Conservation (phyloP, 1,284 basidiomycete species). For the Ustilago tritici region DNA sequence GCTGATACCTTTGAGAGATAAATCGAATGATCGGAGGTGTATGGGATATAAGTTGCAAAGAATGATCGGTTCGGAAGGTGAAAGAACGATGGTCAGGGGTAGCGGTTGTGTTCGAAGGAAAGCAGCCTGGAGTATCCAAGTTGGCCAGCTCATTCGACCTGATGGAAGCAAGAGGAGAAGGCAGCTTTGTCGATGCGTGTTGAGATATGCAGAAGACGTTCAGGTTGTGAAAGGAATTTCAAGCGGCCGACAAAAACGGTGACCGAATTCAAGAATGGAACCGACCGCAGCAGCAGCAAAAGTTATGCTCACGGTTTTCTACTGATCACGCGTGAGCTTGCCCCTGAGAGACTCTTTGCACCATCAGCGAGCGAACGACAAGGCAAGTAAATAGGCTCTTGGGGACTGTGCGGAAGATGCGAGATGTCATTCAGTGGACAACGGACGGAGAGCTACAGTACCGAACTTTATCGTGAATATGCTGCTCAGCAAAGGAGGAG, state of each 20-base stretch:
- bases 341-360: not conserved
- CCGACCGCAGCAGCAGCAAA: not conserved
- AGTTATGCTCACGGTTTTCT: not conserved
- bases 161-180: not conserved
- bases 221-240: not conserved
- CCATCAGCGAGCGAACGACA: not conserved
- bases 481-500: not conserved
- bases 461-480: not conserved
- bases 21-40: no score
- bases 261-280: not conserved
- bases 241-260: slow-evolving; percentile 1
- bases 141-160: not conserved
- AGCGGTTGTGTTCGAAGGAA: not conserved
- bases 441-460: not conserved
- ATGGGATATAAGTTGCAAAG: no score
- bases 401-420: not conserved
- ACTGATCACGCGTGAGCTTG: not conserved
- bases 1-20: no score
- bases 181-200: not conserved
- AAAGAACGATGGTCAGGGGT: not conserved
- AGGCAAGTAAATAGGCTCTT: not conserved
- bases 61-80: not conserved
- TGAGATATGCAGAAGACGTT: not conserved
- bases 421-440: not conserved
- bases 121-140: not conserved